Percentiles rank a stretch among this genome's conserved stretches.
Evolutionary conservation across 345 rosid genomes (phyloP).

Genomic region (Kernera saxatilis): DNA sequence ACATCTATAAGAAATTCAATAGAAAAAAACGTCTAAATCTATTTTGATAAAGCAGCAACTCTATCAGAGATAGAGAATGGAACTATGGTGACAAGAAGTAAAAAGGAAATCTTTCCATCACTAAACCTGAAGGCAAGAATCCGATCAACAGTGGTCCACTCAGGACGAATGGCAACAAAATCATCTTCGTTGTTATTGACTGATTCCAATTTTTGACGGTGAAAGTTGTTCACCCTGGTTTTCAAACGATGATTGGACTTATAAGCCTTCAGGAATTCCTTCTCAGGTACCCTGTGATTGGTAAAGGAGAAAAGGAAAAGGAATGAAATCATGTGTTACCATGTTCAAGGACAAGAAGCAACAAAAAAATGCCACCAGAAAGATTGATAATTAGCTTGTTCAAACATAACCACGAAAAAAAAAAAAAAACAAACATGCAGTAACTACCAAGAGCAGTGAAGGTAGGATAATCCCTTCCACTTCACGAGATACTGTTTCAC

Average conservation of each 20-base stretch:
- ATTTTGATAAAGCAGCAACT: background rate
- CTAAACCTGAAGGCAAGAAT: constrained; percentile 86
- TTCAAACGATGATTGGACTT: constrained; percentile 84
- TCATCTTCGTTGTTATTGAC: constrained; percentile 75
- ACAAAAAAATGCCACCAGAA: background rate
- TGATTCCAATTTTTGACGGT: constrained; percentile 58
- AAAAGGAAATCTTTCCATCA: background rate
- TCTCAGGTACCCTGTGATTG: constrained; percentile 78
- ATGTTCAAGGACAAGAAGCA: background rate
- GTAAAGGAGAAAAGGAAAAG: background rate
- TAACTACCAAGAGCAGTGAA: constrained; percentile 90
- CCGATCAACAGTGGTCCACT: constrained; percentile 99
- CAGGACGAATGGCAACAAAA: constrained; percentile 83
- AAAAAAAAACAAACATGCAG: background rate
- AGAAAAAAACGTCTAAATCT: background rate
- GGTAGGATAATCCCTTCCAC: constrained; percentile 97
- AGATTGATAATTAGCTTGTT: background rate
- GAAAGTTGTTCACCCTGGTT: constrained; percentile 88
- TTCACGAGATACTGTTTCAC: constrained; percentile 97
- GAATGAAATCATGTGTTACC: background rate
- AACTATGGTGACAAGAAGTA: background rate
- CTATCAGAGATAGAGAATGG: background rate
- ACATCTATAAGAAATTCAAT: background rate
- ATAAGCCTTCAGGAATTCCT: constrained; percentile 85
- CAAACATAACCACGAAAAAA: background rate